A percentile compares a stretch with the other conserved stretches of the same genome.
phyloP scores from a whole-genome alignment of 352 stramenopile genomes.

The Phytophthora pluvialis region DNA sequence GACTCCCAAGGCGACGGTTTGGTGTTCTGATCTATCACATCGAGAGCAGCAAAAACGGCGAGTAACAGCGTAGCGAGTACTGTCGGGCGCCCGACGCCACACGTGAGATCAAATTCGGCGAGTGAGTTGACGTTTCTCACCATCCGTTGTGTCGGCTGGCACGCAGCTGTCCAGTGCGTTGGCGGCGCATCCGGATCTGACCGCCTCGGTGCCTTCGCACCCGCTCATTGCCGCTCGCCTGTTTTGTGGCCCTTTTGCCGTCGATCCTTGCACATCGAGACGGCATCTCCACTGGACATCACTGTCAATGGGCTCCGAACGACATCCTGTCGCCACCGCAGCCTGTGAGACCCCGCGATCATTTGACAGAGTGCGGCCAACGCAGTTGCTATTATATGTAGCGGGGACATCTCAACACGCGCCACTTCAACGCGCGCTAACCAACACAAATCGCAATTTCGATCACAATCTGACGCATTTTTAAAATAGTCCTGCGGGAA shows the following conservation, averaged over 20 bases:
- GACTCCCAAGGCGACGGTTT: neutral
- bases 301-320: constrained; percentile 14
- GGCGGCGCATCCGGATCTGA: constrained; percentile 16
- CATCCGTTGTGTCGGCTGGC: constrained; percentile 1
- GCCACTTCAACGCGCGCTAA: neutral
- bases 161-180: constrained; percentile 11
- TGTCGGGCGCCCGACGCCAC: neutral
- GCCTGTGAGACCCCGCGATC: neutral
- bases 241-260: constrained; percentile 17
- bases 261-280: constrained; percentile 15
- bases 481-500: neutral
- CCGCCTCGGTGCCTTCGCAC: neutral
- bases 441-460: neutral
- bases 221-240: constrained; percentile 4
- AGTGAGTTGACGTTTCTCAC: constrained; percentile 12
- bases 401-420: constrained; percentile 4
- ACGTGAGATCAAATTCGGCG: constrained; percentile 10
- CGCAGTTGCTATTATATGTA: constrained; percentile 7
- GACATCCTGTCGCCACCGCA: constrained; percentile 10
- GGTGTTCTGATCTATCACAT: constrained; percentile 1
- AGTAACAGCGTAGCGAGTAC: neutral
- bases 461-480: neutral
- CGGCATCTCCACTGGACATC: constrained; percentile 8
- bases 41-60: neutral
- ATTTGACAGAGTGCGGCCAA: neutral